Evolutionary conservation across 768 basidiomycete genomes (phyloP).

Genomic region (Hypholoma fasciculare): DNA sequence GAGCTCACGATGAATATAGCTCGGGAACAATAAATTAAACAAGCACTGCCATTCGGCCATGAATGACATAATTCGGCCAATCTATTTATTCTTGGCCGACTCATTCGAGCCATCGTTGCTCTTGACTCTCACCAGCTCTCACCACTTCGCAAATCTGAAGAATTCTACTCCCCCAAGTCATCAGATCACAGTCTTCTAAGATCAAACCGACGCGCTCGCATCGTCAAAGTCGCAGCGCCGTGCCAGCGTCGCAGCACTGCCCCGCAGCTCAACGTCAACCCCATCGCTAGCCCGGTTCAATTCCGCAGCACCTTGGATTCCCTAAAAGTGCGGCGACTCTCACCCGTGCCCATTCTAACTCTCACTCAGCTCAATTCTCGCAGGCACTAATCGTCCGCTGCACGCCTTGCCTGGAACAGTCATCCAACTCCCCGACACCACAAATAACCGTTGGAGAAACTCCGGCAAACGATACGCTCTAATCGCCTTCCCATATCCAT

Average conservation of each 20-base stretch:
- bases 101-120: no score
- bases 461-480: no score
- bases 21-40: no score
- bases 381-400: not conserved
- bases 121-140: not conserved
- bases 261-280: conserved; percentile 6
- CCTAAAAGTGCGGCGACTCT: not conserved
- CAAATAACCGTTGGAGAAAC: no score
- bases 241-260: not conserved
- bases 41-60: no score
- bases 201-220: not conserved
- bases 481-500: no score
- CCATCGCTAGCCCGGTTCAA: not conserved
- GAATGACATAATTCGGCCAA: no score
- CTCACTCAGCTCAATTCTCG: not conserved
- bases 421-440: not conserved
- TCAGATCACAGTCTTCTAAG: not conserved
- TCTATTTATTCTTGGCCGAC: no score
- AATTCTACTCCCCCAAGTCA: not conserved
- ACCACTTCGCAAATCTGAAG: not conserved
- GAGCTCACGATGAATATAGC: no score
- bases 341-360: not conserved
- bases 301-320: conserved; percentile 1
- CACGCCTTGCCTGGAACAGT: not conserved
- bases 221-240: not conserved